These are phyloP conservation scores for Grosmannia huntii DNA, from an alignment of 2,329 filamentous ascomycete genomes.

Conservation along the genomic window DNA sequence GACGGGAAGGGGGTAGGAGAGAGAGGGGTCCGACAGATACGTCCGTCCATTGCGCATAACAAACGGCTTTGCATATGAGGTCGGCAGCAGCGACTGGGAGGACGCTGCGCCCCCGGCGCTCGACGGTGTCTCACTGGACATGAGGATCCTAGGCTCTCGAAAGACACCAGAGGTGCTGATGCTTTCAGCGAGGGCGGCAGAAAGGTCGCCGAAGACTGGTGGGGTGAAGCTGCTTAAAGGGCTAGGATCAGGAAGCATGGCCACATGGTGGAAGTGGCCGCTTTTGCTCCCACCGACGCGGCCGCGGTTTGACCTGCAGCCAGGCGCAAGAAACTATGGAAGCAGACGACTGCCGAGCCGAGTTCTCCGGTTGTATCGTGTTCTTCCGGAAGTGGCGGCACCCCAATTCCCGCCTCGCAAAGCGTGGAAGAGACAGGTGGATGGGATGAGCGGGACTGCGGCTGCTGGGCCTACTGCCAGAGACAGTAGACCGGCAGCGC, in stretches of 20 bases:
- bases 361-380: background rate
- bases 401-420: background rate
- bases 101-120: conserved; percentile 25
- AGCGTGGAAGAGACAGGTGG: background rate
- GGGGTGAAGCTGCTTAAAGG: conserved; percentile 2
- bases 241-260: background rate
- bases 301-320: background rate
- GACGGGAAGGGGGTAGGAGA: conserved; percentile 75
- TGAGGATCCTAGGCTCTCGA: conserved; percentile 25
- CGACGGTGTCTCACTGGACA: conserved; percentile 33
- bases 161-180: conserved; percentile 28
- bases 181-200: conserved; percentile 26
- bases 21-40: conserved; percentile 61
- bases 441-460: background rate
- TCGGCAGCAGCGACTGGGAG: conserved; percentile 13
- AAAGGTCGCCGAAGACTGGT: conserved; percentile 11
- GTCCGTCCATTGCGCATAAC: conserved; percentile 65
- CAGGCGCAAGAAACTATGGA: background rate
- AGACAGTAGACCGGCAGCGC: background rate
- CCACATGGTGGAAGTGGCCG: background rate
- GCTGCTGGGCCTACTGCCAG: background rate
- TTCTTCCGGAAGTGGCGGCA: background rate
- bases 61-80: conserved; percentile 38
- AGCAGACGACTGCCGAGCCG: background rate
- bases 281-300: background rate